Evolutionary conservation across 1,139 yeast genomes (phyloP), one percentile per base, ranked within the genome.

Genomic region (Kluyveromyces sp.): DNA sequence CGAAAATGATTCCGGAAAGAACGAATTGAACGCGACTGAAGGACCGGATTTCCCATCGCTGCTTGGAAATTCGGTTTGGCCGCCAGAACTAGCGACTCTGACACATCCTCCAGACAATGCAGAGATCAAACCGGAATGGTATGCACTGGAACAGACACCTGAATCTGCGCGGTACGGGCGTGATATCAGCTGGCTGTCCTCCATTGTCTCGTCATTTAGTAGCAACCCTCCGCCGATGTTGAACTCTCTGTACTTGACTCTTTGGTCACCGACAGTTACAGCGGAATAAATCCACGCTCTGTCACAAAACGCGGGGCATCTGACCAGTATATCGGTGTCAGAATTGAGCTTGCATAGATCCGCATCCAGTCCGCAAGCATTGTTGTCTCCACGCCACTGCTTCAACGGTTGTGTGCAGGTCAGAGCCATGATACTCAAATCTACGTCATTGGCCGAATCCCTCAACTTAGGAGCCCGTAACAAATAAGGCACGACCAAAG

Each of bases 231-330:
- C 92, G 2, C 96, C 96, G 34, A 89, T 74, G 32, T 80, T 77
- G 56, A 71, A 85, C 1, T 87, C 84, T 43, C 80, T 64, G 56
- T 89, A 84, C 54, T 85, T 83, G 31, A 84, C 69, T 49, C 77
- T 65, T 44, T 77, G 69, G 46, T 71, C 73, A 0, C 96, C 96
- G 0, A 87, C 85, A 0, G 92, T 80, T 6, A 80, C 68, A n/a
- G 81, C 76, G 1, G 92, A 78, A 61, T 80, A 88, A 0, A 87
- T 76, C 80, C 85, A 78, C 35, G 89, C 80, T 37, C 83, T 68
- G 51, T 80, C 86, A 64, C 97, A 89, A 33, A 88, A 69, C 0
- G 96, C 95, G 0, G 96, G 96, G 63, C 97, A 89, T 52, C 88
- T 70, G 55, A 89, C 73, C 9, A 74, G 63, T 17, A 82, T 69